phyloP scores from a whole-genome alignment of 2,329 filamentous ascomycete genomes.

The Curvularia spicifera region DNA sequence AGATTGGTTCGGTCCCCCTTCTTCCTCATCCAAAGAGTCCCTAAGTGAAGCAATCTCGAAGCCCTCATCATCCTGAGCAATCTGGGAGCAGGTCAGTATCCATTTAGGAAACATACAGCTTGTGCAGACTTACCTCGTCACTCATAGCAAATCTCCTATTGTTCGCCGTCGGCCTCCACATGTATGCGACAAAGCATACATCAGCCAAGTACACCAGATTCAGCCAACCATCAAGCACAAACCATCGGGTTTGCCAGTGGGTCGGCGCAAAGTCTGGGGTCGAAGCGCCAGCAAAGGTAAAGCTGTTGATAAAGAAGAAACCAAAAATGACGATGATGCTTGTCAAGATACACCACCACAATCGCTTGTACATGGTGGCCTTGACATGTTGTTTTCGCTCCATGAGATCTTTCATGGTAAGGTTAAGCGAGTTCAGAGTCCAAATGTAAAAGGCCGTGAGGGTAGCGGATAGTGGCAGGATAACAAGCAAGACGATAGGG shows the following conservation, averaged over 20 bases:
- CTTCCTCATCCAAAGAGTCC: conserved; percentile 71
- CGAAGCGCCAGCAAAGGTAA: conserved; percentile 84
- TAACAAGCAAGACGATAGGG: conserved; percentile 88
- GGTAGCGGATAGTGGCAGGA: conserved; percentile 88
- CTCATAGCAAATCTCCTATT: conserved; percentile 98
- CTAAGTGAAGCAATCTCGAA: conserved; percentile 96
- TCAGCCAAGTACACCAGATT: conserved; percentile 96
- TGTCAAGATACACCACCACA: conserved; percentile 96
- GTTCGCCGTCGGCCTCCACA: conserved; percentile 96
- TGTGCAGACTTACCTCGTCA: conserved; percentile 71
- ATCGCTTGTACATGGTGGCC: conserved; percentile 93
- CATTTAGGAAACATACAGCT: background rate
- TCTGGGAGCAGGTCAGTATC: conserved; percentile 55
- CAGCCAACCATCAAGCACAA: conserved; percentile 94
- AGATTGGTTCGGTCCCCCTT: conserved; percentile 50
- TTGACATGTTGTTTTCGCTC: conserved; percentile 94
- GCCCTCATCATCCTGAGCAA: conserved; percentile 97
- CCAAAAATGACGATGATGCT: conserved; percentile 95
- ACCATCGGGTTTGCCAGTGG: conserved; percentile 98
- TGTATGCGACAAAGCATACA: conserved; percentile 89
- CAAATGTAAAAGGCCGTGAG: conserved; percentile 98
- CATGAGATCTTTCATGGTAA: conserved; percentile 93
- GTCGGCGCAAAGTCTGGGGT: conserved; percentile 91
- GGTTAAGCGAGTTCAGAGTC: conserved; percentile 94
- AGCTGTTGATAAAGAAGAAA: conserved; percentile 98